These are phyloP conservation scores for Pseudozyma sp. DNA, from an alignment of 1,284 basidiomycete genomes.

Conservation along the genomic window DNA sequence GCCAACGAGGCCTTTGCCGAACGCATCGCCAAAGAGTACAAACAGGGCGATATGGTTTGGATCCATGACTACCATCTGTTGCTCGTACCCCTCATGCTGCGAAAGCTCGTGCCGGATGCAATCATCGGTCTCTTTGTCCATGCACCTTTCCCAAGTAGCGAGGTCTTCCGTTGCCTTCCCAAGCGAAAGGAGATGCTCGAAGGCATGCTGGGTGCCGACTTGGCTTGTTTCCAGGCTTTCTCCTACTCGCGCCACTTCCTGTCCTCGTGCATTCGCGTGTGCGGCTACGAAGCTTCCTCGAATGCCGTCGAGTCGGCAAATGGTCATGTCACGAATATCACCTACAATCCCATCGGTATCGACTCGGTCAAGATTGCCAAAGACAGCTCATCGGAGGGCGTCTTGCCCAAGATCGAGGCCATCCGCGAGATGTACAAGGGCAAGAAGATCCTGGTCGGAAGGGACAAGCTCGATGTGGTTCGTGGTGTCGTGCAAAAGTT, in stretches of 20 bases:
- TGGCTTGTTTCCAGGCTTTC: conserved; percentile 96
- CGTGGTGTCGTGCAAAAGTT: conserved; percentile 98
- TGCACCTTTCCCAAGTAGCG: conserved; percentile 95
- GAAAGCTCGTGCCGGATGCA: conserved; percentile 81
- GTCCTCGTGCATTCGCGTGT: conserved; percentile 93
- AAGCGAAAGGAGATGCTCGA: conserved; percentile 89
- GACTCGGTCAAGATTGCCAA: conserved; percentile 88
- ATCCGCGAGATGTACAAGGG: conserved; percentile 88
- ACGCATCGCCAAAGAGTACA: conserved; percentile 80
- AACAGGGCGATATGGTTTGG: conserved; percentile 83
- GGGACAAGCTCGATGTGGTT: conserved; percentile 98
- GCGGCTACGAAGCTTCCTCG: conserved; percentile 88
- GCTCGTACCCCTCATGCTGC: conserved; percentile 86
- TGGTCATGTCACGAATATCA: conserved; percentile 85
- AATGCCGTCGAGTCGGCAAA: conserved; percentile 85
- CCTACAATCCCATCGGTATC: conserved; percentile 96
- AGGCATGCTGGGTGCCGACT: conserved; percentile 96
- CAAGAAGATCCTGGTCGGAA: conserved; percentile 97
- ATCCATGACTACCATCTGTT: conserved; percentile 82
- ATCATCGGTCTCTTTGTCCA: conserved; percentile 91
- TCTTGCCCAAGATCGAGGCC: conserved; percentile 88
- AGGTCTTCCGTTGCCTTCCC: conserved; percentile 93
- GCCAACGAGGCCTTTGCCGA: conserved; percentile 89
- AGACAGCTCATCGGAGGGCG: conserved; percentile 83
- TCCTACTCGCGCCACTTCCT: conserved; percentile 96